Evolutionary conservation across 768 basidiomycete species (phyloP).

Genomic region (Harrya chromipes): DNA sequence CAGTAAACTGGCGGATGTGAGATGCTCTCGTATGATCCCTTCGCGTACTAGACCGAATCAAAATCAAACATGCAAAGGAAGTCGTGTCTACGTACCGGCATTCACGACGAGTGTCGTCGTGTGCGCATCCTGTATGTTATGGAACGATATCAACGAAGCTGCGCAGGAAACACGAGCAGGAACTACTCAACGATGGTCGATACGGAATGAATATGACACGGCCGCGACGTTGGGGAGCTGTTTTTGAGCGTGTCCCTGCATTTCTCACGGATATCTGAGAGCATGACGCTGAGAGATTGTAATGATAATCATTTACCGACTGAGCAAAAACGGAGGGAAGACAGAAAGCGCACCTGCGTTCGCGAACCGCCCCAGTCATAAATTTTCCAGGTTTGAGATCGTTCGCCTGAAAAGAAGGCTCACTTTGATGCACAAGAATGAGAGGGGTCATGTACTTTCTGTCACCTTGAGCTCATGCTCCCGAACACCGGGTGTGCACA

Average conservation of each 20-base stretch:
- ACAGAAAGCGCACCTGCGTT: constrained; percentile 48
- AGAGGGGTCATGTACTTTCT: constrained; percentile 13
- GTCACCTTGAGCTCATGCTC: constrained; percentile 52
- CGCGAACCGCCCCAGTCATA: constrained; percentile 78
- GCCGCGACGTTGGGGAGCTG: constrained; percentile 51
- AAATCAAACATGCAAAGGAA: background rate
- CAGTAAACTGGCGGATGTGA: constrained; percentile 52
- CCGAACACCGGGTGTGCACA: constrained; percentile 72
- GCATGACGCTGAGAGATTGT: constrained; percentile 53
- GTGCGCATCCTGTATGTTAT: constrained; percentile 48
- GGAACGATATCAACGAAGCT: background rate
- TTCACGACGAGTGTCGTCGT: constrained; percentile 50
- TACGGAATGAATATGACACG: constrained; percentile 63
- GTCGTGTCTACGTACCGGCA: constrained; percentile 34
- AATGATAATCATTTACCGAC: background rate
- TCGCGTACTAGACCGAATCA: constrained; percentile 46
- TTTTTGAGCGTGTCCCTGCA: constrained; percentile 65
- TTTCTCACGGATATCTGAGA: constrained; percentile 59
- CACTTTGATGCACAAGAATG: background rate
- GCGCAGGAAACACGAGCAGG: background rate
- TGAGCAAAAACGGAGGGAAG: background rate
- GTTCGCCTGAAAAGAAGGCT: constrained; percentile 24
- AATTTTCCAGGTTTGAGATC: constrained; percentile 60
- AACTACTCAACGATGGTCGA: constrained; percentile 57
- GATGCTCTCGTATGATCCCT: constrained; percentile 56